phyloP scores from a whole-genome alignment of 495 filamentous ascomycete genomes.

The Penicillium tannophilum region DNA sequence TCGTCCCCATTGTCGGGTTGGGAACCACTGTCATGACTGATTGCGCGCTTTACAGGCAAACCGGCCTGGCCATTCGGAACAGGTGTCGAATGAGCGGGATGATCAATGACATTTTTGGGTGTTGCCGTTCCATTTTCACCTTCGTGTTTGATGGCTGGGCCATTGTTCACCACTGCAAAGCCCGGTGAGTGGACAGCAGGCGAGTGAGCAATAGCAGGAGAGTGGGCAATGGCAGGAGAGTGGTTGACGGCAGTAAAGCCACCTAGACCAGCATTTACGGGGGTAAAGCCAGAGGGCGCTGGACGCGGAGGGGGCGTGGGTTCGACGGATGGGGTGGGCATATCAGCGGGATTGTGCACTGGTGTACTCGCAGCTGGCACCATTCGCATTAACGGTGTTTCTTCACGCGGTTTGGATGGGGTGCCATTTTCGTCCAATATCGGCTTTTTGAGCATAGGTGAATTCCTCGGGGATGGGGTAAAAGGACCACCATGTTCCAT shows the following conservation, averaged over 20 bases:
- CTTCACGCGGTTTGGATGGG: conserved; percentile 62
- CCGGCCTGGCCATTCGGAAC: conserved; percentile 59
- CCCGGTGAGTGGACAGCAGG: conserved; percentile 58
- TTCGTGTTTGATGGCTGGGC: conserved; percentile 51
- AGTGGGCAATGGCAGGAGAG: conserved; percentile 60
- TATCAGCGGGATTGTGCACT: conserved; percentile 49
- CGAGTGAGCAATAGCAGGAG: conserved; percentile 57
- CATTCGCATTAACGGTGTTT: conserved; percentile 72
- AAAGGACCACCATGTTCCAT: conserved; percentile 90
- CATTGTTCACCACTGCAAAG: conserved; percentile 56
- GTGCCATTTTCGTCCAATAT: conserved; percentile 61
- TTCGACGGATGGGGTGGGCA: conserved; percentile 44
- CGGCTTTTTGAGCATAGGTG: conserved; percentile 72
- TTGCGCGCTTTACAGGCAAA: conserved; percentile 75
- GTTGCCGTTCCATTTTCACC: conserved; percentile 49
- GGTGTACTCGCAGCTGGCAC: conserved; percentile 60
- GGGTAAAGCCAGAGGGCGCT: conserved; percentile 71
- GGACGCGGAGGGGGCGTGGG: conserved; percentile 51
- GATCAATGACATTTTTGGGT: conserved; percentile 43
- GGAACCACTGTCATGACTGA: conserved; percentile 74
- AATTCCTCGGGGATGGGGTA: conserved; percentile 87
- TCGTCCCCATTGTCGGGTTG: conserved; percentile 65
- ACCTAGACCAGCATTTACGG: conserved; percentile 63
- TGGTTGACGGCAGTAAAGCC: conserved; percentile 78
- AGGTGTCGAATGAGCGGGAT: conserved; percentile 40